phyloP scores from a whole-genome alignment of 1,284 basidiomycete genomes.

The Tylopilus sp. region DNA sequence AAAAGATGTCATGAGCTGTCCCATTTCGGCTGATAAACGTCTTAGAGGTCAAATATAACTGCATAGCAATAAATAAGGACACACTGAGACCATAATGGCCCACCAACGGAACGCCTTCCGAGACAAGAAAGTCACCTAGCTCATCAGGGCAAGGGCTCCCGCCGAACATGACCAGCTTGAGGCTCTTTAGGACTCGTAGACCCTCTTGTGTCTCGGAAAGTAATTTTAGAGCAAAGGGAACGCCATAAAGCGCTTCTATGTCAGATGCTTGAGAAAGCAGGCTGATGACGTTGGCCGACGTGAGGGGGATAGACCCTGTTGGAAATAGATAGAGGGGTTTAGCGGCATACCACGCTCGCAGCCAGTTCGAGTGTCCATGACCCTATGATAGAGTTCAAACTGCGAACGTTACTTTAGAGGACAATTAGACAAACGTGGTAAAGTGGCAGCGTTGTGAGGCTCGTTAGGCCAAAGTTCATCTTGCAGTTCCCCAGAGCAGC shows the following conservation, averaged over 20 bases:
- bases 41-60: not conserved
- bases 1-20: slow-evolving; percentile 61
- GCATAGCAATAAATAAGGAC: slow-evolving; percentile 8
- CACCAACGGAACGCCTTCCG: slow-evolving; percentile 62
- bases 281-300: slow-evolving; percentile 58
- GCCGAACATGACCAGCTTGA: slow-evolving; percentile 64
- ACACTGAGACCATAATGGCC: slow-evolving; percentile 63
- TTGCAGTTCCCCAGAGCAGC: slow-evolving; percentile 49
- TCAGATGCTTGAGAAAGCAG: slow-evolving; percentile 34
- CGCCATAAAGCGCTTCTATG: slow-evolving; percentile 29
- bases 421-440: slow-evolving; percentile 48
- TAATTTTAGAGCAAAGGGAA: slow-evolving; percentile 49
- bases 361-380: slow-evolving; percentile 36
- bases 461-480: slow-evolving; percentile 57
- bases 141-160: slow-evolving; percentile 61
- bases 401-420: not conserved
- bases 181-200: slow-evolving; percentile 54
- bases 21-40: slow-evolving; percentile 40
- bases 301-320: slow-evolving; percentile 59
- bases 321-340: slow-evolving; percentile 65
- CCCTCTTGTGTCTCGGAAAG: slow-evolving; percentile 65
- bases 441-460: slow-evolving; percentile 56
- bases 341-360: slow-evolving; percentile 51
- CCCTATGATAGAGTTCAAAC: slow-evolving; percentile 18
- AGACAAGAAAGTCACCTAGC: slow-evolving; percentile 65